Base-by-base conservation (phyloP, 768 basidiomycete species). In the Amanita subjunquillea region DNA sequence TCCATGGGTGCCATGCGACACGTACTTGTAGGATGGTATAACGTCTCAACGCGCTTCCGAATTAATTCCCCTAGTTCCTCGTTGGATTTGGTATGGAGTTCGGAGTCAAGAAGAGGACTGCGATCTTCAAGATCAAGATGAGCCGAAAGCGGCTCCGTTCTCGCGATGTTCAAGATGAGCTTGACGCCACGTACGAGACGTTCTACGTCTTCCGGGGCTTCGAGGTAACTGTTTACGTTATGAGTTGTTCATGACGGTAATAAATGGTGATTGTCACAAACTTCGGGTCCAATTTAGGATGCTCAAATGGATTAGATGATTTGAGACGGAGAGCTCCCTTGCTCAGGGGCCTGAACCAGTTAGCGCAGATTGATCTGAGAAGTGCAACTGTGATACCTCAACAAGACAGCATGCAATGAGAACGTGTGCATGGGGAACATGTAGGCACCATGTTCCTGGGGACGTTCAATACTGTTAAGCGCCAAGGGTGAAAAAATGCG, bases 11-110 rank as follows among this genome's bases (percentile, higher is more conserved):
- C 73, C 73, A 75, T 77, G 22, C 72, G 66, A 50, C 73, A 75
- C 8, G 73, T 73, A 51, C 70, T 65, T 9, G 69, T 54, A 0
- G 74, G 74, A 56, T 77, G 75, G 52, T 75, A 76, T 30, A 74
- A 57, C 1, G 74, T 77, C 56, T 75, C 72, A 4, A 72, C 67
- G 13, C 74, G 67, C 43, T 67, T 66, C 29, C 63, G 63, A 20
- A 75, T 63, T 15, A 72, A 54, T n/a, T 67, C 65, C 43, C 68
- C 63, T 12, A 77, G 57, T 30, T 72, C 70, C 37, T 62, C 64
- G 53, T 77, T 69, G 3, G 65, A 63, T 51, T 67, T 67, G 29
- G 62, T 56, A 39, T 68, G 61, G 30, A 64, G 56, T 5, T 60
- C 58, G 50, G 66, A 66, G 59, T 75, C 72, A n/a, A 75, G 65